Percentiles rank a stretch among this genome's conserved stretches.
Conservation (phyloP, 805 yeast genomes). For the Brettanomyces nanus region DNA sequence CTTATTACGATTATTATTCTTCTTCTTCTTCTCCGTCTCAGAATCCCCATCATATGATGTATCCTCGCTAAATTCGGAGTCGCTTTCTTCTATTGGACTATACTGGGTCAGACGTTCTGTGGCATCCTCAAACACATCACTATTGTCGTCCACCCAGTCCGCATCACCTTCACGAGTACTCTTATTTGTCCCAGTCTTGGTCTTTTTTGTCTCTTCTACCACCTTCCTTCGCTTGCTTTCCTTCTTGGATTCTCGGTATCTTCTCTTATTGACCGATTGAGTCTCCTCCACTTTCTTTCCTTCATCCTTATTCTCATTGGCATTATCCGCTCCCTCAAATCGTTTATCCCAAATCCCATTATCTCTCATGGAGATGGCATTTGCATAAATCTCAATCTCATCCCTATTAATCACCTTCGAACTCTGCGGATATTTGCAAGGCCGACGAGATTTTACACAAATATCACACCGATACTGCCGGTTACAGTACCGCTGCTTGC, state of each 20-base stretch:
- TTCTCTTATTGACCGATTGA: neutral
- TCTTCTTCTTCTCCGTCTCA: neutral
- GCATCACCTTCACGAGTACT: neutral
- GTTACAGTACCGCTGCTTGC: constrained; percentile 8
- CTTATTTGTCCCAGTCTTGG: neutral
- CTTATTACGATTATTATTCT: neutral
- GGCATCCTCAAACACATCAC: neutral
- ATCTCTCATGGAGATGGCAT: neutral
- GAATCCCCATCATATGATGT: neutral
- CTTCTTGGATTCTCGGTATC: neutral
- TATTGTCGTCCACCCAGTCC: neutral
- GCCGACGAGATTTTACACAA: constrained; percentile 3
- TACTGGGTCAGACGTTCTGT: neutral
- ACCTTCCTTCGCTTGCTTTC: neutral
- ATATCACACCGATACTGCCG: constrained; percentile 7
- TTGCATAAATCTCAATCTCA: constrained; percentile 2
- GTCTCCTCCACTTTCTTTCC: neutral
- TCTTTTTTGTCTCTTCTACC: neutral
- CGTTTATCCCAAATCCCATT: neutral
- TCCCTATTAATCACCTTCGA: constrained; percentile 1
- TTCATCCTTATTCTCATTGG: neutral
- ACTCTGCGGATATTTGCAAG: constrained; percentile 2
- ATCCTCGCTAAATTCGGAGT: neutral
- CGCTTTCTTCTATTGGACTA: neutral
- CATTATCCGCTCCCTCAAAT: neutral